Evolutionary conservation across 306 rosid genomes (phyloP).

Genomic region (Cicer bijugum): DNA sequence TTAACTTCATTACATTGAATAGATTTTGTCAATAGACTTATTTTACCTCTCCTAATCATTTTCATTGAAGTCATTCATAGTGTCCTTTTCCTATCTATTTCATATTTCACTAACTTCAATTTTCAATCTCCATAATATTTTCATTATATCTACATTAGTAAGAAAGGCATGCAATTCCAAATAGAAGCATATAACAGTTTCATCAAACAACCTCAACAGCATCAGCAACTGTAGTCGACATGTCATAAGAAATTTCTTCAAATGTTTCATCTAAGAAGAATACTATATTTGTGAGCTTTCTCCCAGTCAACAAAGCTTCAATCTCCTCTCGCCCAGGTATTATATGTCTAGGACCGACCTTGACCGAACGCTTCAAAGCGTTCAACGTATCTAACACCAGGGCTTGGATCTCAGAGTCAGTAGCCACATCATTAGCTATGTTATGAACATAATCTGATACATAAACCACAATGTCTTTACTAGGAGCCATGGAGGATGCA

Average conservation of each 20-base stretch:
- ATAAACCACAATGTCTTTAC: conserved; percentile 87
- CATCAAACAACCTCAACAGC: conserved; percentile 80
- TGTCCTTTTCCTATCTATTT: conserved; percentile 1
- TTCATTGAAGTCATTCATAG: conserved; percentile 6
- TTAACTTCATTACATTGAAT: conserved; percentile 4
- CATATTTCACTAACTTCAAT: not conserved
- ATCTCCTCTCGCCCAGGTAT: conserved; percentile 93
- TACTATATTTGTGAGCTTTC: conserved; percentile 89
- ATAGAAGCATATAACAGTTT: conserved; percentile 35
- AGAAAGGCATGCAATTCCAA: conserved; percentile 39
- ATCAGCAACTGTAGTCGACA: conserved; percentile 91
- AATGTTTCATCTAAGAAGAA: conserved; percentile 95
- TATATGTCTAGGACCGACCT: conserved; percentile 91
- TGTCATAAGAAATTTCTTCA: conserved; percentile 92
- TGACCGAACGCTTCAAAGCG: conserved; percentile 85
- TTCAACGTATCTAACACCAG: conserved; percentile 80
- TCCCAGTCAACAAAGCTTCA: conserved; percentile 80
- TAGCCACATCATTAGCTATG: conserved; percentile 62
- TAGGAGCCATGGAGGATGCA: conserved; percentile 94
- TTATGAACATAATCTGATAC: conserved; percentile 86
- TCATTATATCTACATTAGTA: not conserved
- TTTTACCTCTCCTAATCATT: conserved; percentile 27
- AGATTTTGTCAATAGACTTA: not conserved
- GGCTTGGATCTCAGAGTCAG: conserved; percentile 74
- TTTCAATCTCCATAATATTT: conserved; percentile 29